Evolutionary conservation across 192 early-diverging fungal genomes (phyloP), one percentile per base, ranked within the genome.

Genomic region (Borealophlyctis nickersoniae): DNA sequence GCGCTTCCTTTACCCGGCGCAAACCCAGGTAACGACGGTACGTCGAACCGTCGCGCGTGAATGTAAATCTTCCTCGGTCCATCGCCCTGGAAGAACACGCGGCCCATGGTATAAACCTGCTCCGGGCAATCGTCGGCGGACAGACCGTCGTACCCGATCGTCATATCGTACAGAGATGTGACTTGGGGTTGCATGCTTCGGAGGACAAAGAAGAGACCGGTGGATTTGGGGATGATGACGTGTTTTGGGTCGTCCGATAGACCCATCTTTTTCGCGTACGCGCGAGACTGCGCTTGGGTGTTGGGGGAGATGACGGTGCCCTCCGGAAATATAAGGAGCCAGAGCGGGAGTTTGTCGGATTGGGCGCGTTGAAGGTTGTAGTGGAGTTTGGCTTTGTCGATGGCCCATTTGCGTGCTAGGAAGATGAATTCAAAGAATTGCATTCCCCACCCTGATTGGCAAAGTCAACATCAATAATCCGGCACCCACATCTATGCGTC

Each of bases 311-410:
- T 81, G 13, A 94, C 86, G 16, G 96, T 98, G 58, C 96, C 96
- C 75, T 98, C 96, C 0, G 96, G 96, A 77, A 94, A 98, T 23
- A 98, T 83, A 22, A 96, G 78, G 27, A 98, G 83, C 94, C 91
- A 94, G 39, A 92, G 76, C 19, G 93, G 93, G 27, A 85, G 74
- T 4, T 49, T 61, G 56, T 74, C 66, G 52, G 24, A 31, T 4
- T 58, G 67, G 11, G 73, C 67, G n/a, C 71, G 68, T n/a, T 58
- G 34, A 35, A 82, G 68, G 33, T 86, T 73, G 7, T 73, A 73
- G 11, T 72, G 66, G 56, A 87, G 73, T 14, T 83, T 85, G 19
- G 72, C 71, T 58, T 84, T 79, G 77, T 95, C 92, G 58, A 89
- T 77, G 16, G 78, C 83, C 84, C 86, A 88, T 59, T 89, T 92